Conservation (phyloP, 768 basidiomycete species). For the Psilocybe azurescens region DNA sequence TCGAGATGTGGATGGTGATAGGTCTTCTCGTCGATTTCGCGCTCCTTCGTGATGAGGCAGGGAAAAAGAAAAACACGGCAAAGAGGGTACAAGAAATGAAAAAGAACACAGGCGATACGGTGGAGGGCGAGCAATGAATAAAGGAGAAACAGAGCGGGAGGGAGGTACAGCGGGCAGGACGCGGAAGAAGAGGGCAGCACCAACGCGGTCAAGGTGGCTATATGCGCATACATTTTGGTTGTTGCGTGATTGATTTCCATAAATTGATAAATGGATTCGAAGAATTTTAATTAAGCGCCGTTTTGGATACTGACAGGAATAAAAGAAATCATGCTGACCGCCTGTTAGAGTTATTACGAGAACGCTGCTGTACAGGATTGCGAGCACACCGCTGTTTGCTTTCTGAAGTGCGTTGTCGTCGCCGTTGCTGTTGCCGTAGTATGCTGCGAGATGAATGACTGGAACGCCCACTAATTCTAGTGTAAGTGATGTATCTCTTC, state of each 20-base stretch:
- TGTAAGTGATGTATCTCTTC: conserved; percentile 8
- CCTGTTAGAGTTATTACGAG: conserved; percentile 28
- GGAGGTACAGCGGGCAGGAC: conserved; percentile 21
- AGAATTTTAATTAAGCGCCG: conserved; percentile 22
- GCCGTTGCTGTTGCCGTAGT: background rate
- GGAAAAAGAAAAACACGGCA: too few species aligned
- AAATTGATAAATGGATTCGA: conserved; percentile 13
- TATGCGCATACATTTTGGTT: conserved; percentile 26
- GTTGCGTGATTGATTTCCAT: conserved; percentile 3
- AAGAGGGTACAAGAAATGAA: conserved; percentile 14
- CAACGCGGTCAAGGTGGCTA: conserved; percentile 33
- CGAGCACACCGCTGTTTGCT: too few species aligned
- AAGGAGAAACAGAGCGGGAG: conserved; percentile 25
- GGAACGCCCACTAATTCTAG: conserved; percentile 22
- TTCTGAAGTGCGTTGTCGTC: too few species aligned
- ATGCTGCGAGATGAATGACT: conserved; percentile 21
- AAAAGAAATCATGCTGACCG: too few species aligned
- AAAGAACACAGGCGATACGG: conserved; percentile 16
- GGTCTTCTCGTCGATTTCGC: conserved; percentile 20
- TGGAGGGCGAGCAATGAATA: conserved; percentile 29
- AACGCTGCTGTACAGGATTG: too few species aligned
- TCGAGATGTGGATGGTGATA: conserved; percentile 28
- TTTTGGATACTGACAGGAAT: conserved; percentile 16
- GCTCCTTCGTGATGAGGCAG: too few species aligned
- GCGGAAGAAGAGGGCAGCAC: conserved; percentile 20